phyloP scores from a whole-genome alignment of 2,329 filamentous ascomycete genomes.

The Cladosporium sp. region DNA sequence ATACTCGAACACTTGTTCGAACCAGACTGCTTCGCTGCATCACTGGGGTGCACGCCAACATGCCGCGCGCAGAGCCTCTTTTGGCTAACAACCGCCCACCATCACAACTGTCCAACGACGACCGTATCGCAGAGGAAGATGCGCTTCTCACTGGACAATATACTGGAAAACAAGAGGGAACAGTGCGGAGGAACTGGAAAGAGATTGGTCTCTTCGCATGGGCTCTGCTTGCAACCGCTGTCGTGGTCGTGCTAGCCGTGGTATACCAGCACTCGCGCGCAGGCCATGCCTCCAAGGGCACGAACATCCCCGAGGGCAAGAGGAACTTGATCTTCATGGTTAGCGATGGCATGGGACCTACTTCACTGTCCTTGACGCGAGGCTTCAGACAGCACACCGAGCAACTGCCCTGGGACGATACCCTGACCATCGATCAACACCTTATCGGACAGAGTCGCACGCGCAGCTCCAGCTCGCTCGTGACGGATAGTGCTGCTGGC shows the following conservation, averaged over 20 bases:
- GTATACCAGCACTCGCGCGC: conserved; percentile 65
- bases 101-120: conserved; percentile 57
- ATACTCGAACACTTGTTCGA: neutral
- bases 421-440: conserved; percentile 80
- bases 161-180: conserved; percentile 31
- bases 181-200: conserved; percentile 59
- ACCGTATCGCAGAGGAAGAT: conserved; percentile 59
- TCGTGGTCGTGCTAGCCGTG: conserved; percentile 79
- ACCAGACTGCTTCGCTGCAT: neutral
- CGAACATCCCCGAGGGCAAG: conserved; percentile 59
- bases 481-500: conserved; percentile 96
- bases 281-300: conserved; percentile 14
- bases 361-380: conserved; percentile 82
- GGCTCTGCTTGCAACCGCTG: conserved; percentile 78
- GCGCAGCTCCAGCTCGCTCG: conserved; percentile 76
- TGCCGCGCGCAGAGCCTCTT: conserved; percentile 21
- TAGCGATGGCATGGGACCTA: conserved; percentile 96
- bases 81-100: conserved; percentile 47
- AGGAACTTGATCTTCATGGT: conserved; percentile 98
- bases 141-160: conserved; percentile 61
- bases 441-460: conserved; percentile 90
- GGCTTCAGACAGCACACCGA: conserved; percentile 80
- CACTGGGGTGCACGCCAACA: neutral
- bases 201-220: conserved; percentile 78
- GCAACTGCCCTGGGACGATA: conserved; percentile 71